Base-by-base conservation (phyloP, 495 filamentous ascomycete genomes). In the Collariella sp. region DNA sequence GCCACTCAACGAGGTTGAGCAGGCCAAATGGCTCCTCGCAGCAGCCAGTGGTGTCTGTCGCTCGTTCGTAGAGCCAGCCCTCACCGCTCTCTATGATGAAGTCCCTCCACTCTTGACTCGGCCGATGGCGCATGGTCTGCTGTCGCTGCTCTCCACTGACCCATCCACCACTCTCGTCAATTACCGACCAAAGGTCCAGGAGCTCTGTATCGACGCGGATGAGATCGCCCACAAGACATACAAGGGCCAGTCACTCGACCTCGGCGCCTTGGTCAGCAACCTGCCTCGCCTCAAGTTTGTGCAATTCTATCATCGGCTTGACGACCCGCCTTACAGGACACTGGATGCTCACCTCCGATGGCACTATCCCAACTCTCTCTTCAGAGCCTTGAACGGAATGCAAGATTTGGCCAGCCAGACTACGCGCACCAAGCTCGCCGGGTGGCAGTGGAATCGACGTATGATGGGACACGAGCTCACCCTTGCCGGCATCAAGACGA, bases 371-470 rank as follows among this genome's bases (percentile, higher is more conserved):
- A 63, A 76, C 5, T 54, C 66, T 1, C 60, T 94, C 0, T 83
- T 91, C 53, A 59, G 76, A 0, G 72, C 78, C 1, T 70, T 89
- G 29, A 65, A 70, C 7, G 50, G 50, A 26, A 42, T 9, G 7
- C 42, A 33, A 1, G 24, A 19, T 12, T 12, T 48, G 23, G 15
- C 29, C 23, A 43, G 35, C 7, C 43, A 33, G 3, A 41, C 11
- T n/a, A 36, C 36, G 12, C 40, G 41, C 2, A 46, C 53, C 2
- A 67, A 76, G 11, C 78, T 95, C 26, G 73, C 70, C 29, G 81
- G 76, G 49, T 96, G 87, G 86, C 82, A 81, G 31, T 95, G 90
- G 89, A 91, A 86, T 59, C 68, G 78, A 33, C 77, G 82, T n/a
- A 73, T 86, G 42, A 74, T 78, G 55, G 73, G 78, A 9, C 68